These are phyloP conservation scores for Bertia moriformis DNA, from an alignment of 2,329 filamentous ascomycete species.

Conservation along the genomic window DNA sequence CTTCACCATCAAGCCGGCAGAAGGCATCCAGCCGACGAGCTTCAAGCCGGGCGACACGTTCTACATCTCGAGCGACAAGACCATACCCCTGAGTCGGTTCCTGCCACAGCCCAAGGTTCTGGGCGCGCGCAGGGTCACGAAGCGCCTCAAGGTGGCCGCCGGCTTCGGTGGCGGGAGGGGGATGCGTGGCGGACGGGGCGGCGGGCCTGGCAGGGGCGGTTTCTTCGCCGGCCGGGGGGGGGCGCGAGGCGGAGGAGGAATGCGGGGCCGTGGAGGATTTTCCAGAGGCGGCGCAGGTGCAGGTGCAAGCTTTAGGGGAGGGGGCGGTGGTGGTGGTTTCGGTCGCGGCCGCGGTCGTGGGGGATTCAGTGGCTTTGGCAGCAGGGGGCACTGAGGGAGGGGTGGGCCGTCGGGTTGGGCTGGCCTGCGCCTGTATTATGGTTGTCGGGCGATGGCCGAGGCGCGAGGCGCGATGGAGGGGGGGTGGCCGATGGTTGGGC, in stretches of 20 bases:
- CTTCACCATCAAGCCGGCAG: conserved; percentile 94
- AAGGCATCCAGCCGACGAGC: conserved; percentile 84
- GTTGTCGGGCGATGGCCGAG: too few species aligned
- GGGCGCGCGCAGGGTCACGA: conserved; percentile 43
- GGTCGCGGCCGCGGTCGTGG: conserved; percentile 19
- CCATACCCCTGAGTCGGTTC: conserved; percentile 89
- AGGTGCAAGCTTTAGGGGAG: too few species aligned
- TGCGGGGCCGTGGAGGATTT: conserved; percentile 21
- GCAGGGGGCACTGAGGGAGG: too few species aligned
- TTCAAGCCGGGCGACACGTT: conserved; percentile 98
- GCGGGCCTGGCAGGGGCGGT: conserved; percentile 22
- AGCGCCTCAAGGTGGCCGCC: conserved; percentile 57
- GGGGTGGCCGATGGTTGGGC: too few species aligned
- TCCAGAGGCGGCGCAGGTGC: conserved; percentile 14
- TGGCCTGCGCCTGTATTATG: too few species aligned
- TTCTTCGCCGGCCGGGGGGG: conserved; percentile 28
- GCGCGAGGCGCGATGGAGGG: too few species aligned
- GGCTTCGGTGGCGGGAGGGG: conserved; percentile 38
- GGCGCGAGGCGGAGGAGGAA: conserved; percentile 35
- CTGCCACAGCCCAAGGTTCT: conserved; percentile 79
- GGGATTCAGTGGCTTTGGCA: conserved; percentile 2
- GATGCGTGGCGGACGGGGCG: conserved; percentile 26
- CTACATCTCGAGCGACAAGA: conserved; percentile 87
- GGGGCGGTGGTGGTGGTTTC: conserved; percentile 24
- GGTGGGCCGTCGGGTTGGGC: too few species aligned